phyloP scores from a whole-genome alignment of 305 asterid genomes.

The Rubia occidens region DNA sequence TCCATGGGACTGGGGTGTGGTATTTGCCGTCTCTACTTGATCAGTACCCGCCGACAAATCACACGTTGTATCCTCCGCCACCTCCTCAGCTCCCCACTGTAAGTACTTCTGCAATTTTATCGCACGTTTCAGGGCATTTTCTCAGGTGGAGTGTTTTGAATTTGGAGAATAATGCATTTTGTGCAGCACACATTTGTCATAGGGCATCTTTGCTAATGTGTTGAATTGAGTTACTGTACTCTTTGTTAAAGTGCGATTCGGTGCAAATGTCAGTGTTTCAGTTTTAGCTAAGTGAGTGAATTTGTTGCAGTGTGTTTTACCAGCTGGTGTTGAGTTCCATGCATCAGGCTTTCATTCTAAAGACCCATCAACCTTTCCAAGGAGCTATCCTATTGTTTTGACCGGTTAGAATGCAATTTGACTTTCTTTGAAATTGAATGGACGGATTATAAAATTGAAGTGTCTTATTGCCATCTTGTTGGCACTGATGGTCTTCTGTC shows the following conservation, averaged over 20 bases:
- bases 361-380: slow-evolving; percentile 53
- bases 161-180: neutral
- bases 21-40: slow-evolving; percentile 72
- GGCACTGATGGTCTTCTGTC: neutral
- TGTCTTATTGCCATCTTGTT: neutral
- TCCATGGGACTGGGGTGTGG: slow-evolving; percentile 58
- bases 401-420: slow-evolving; percentile 37
- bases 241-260: neutral
- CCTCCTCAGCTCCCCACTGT: slow-evolving; percentile 92
- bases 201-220: neutral
- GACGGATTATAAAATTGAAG: neutral
- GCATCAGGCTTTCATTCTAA: slow-evolving; percentile 46
- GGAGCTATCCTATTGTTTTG: slow-evolving; percentile 84
- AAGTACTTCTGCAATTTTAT: slow-evolving; percentile 9
- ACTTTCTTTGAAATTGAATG: neutral
- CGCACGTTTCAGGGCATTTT: neutral
- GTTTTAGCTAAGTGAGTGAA: neutral
- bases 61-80: slow-evolving; percentile 72
- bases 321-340: slow-evolving; percentile 85
- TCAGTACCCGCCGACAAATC: slow-evolving; percentile 75
- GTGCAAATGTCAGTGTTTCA: neutral
- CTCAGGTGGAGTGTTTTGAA: neutral
- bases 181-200: neutral
- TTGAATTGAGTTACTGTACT: neutral
- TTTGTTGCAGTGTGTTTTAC: slow-evolving; percentile 59